Base-by-base conservation (phyloP, 2,329 filamentous ascomycete species). In the Sarocladium strictum region DNA sequence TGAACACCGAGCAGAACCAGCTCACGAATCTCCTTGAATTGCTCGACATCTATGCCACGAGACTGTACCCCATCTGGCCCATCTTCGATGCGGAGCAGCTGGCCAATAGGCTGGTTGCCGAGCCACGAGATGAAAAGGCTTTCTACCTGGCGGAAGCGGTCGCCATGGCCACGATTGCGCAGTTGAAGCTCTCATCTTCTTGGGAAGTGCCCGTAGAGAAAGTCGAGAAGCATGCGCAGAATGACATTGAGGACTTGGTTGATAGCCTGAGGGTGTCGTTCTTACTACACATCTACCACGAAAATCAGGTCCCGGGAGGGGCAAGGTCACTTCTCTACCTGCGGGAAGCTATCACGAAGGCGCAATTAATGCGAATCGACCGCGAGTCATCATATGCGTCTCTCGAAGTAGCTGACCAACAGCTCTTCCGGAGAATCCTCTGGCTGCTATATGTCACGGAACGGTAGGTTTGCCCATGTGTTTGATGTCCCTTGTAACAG, bases 51-150 rank as follows among this genome's bases (percentile, higher is more conserved):
- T 79, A 78, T 58, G 72, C 72, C 3, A 68, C 76, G n/a, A 73
- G 76, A 12, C 64, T 79, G 45, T 79, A 76, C 52, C 76, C 77
- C 1, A 73, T 79, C 3, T 79, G 76, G 76, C 76, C 76, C 23
- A 72, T 79, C 35, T 69, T 79, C 40, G 69, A 74, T 37, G 72
- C 76, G 24, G 69, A 72, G 51, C 65, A 72, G 49, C 62, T 78
- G 21, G 70, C 73, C 51, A 63, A 65, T 23, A 62, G 63, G 3
- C 61, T 78, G 5, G 63, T 68, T 54, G 59, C 64, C 29, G 62
- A 72, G 51, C 41, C 63, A 1, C 59, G 66, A 15, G 65, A 69
- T 50, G 62, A 67, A 41, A 65, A 71, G 40, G 67, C 66, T 0
- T 70, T 69, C 23, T 65, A 68, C 15, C 66, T 79, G 12, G 73